Conservation (phyloP, 768 basidiomycete genomes). For the Naganishia kalamii region DNA sequence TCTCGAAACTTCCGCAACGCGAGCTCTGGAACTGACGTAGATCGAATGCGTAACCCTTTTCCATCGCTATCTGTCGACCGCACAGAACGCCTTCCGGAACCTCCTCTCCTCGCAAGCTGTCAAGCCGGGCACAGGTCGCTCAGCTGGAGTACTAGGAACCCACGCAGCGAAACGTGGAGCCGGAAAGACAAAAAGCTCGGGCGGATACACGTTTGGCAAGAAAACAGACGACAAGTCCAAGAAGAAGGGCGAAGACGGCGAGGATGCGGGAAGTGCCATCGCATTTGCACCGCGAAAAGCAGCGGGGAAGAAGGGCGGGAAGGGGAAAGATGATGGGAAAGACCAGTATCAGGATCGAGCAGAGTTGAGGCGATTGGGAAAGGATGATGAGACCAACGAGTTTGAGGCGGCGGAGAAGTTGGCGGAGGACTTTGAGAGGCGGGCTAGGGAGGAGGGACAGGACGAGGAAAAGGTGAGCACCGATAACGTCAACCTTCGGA, state of each 20-base stretch:
- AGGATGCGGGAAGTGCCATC: constrained; percentile 4
- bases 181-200: constrained; percentile 28
- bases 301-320: constrained; percentile 30
- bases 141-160: constrained; percentile 29
- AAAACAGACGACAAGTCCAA: constrained; percentile 23
- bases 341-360: constrained; percentile 44
- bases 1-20: too few species aligned
- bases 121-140: constrained; percentile 16
- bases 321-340: constrained; percentile 39
- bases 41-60: too few species aligned
- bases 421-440: constrained; percentile 71
- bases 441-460: constrained; percentile 53
- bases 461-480: constrained; percentile 56
- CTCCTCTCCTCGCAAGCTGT: constrained; percentile 10
- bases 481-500: neutral
- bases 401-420: constrained; percentile 39
- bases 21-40: too few species aligned
- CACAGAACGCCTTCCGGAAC: constrained; percentile 30
- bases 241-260: constrained; percentile 17
- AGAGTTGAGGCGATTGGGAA: constrained; percentile 38
- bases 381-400: constrained; percentile 35
- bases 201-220: constrained; percentile 21
- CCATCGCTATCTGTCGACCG: neutral
- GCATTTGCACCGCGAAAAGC: constrained; percentile 35
- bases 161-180: constrained; percentile 14